Percentiles rank a stretch among this genome's conserved stretches.
phyloP scores from a whole-genome alignment of 2,329 filamentous ascomycete genomes.

The Pseudogymnoascus sp. region DNA sequence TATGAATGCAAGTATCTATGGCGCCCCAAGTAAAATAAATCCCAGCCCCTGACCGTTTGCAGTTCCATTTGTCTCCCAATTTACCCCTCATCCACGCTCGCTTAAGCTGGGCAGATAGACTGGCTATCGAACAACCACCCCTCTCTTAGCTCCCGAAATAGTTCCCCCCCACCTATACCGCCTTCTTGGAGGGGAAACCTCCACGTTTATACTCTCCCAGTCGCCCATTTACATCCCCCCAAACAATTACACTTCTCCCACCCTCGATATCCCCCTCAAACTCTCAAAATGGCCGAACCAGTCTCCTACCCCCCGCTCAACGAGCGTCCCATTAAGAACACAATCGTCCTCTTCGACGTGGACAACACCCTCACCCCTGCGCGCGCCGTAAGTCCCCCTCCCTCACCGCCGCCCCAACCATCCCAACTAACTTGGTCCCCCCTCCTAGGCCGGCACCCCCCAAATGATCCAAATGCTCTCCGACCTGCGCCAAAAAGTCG shows the following conservation, averaged over 20 bases:
- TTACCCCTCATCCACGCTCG: slow-evolving; percentile 4
- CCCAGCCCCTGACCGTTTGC: background rate
- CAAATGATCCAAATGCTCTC: slow-evolving; percentile 79
- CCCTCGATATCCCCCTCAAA: background rate
- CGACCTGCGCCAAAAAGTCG: slow-evolving; percentile 73
- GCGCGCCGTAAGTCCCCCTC: slow-evolving; percentile 50
- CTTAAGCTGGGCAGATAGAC: background rate
- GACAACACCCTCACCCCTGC: slow-evolving; percentile 85
- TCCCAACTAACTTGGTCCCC: slow-evolving; percentile 10
- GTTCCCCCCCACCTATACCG: slow-evolving; percentile 5
- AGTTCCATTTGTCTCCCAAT: background rate
- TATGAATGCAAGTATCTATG: background rate
- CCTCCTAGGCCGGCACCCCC: slow-evolving; percentile 52
- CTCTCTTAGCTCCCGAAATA: slow-evolving; percentile 7
- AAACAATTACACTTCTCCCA: background rate
- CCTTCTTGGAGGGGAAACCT: background rate
- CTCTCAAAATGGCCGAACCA: slow-evolving; percentile 7
- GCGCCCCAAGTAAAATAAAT: background rate
- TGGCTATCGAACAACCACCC: background rate
- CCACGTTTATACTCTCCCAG: background rate
- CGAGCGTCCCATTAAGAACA: slow-evolving; percentile 82
- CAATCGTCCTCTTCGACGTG: slow-evolving; percentile 92
- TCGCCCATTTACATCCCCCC: background rate
- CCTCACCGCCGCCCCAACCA: background rate
- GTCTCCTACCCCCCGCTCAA: slow-evolving; percentile 55